Evolutionary conservation across 306 rosid species (phyloP), one percentile per base, ranked within the genome.

Genomic region (Sicyos baderoa): DNA sequence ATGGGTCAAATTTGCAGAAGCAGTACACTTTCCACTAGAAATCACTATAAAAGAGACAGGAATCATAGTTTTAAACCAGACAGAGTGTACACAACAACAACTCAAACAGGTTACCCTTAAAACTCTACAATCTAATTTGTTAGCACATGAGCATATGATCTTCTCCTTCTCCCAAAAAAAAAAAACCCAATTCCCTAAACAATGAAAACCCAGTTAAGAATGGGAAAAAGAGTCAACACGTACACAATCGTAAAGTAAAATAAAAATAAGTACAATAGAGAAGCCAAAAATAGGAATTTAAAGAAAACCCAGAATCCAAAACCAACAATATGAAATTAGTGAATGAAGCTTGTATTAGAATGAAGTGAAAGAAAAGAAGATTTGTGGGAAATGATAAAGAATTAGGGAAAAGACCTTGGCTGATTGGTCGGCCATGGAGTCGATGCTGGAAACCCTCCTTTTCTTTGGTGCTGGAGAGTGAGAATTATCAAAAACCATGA

Each of bases 381-480:
- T 35, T 32, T 15, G 21, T 29, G 66, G 65, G 44, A 27, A 16
- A 27, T 15, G 65, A 58, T 27, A 12, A 16, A 48, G 56, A 64
- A 58, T 18, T 29, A 53, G 37, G 58, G 51, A 2, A 51, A 67
- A 72, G 19, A 88, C 89, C 88, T 86, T 75, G 16, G 87, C 81
- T 27, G 76, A 80, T 69, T 81, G 77, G 44, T 83, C 68, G 62
- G 83, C 96, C 96, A 86, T 82, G 71, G 76, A 78, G 82, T 73
- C 76, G 75, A 69, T 7, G 79, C 51, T 4, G 68, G 27, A 74
- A 79, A 86, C 44, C 74, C 79, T 85, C 76, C 93, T 88, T 75
- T 89, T 67, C 70, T 91, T 91, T 50, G 78, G 59, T 59, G 72
- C 63, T 61, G 66, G 52, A 72, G 83, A 78, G 16, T 54, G 66